Evolutionary conservation across 2,329 filamentous ascomycete genomes (phyloP).

Genomic region (Epichloe sibirici): DNA sequence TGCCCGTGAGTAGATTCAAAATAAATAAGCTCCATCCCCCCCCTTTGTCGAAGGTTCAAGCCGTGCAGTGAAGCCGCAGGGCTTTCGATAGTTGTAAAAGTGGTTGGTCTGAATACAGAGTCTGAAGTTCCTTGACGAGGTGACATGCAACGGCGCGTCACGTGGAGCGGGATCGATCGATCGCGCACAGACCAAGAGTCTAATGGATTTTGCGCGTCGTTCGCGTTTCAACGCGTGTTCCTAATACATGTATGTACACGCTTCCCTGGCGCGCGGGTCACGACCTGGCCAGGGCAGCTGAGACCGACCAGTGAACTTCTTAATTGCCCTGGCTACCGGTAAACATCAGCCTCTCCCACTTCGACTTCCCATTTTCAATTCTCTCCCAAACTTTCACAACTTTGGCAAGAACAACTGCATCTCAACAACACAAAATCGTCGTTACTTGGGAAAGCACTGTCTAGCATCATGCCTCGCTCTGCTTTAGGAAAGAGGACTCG

Average conservation of each 20-base stretch:
- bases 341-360: not conserved
- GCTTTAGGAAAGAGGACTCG: slow-evolving; percentile 24
- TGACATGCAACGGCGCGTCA: slow-evolving; percentile 2
- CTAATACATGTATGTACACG: slow-evolving; percentile 3
- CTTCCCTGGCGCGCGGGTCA: slow-evolving; percentile 8
- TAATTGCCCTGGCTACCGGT: slow-evolving; percentile 7
- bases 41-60: too few relatives aligned
- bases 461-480: slow-evolving; percentile 17
- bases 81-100: too few relatives aligned
- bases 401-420: slow-evolving; percentile 2
- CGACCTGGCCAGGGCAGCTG: not conserved
- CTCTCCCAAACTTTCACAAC: not conserved
- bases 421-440: slow-evolving; percentile 1
- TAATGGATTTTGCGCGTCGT: slow-evolving; percentile 19
- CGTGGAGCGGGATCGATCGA: not conserved
- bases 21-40: too few relatives aligned
- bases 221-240: slow-evolving; percentile 21
- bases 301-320: not conserved
- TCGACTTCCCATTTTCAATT: slow-evolving; percentile 1
- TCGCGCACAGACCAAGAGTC: slow-evolving; percentile 15
- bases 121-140: not conserved
- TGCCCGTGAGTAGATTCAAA: too few relatives aligned
- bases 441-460: slow-evolving; percentile 9
- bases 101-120: not conserved
- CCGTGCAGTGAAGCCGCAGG: not conserved